A percentile compares a stretch with the other conserved stretches of the same genome.
Conservation (phyloP, 2,329 filamentous ascomycete genomes). For the Cadophora sp. region DNA sequence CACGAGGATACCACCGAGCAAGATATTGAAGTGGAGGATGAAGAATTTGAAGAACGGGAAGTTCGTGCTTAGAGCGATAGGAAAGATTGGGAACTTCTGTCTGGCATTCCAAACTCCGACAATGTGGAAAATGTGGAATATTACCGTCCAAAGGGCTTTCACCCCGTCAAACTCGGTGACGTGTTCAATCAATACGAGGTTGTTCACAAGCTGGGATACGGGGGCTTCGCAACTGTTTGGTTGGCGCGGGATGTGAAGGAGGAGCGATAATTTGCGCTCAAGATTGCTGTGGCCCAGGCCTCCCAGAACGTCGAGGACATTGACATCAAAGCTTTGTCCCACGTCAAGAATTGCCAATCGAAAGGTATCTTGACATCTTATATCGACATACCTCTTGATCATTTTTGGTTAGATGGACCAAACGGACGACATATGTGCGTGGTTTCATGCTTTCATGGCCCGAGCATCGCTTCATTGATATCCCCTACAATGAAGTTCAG, state of each 20-base stretch:
- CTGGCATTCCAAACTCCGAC: neutral
- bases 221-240: slow-evolving; percentile 55
- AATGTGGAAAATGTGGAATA: slow-evolving; percentile 27
- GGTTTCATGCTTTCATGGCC: slow-evolving; percentile 44
- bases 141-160: slow-evolving; percentile 48
- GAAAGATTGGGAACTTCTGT: neutral
- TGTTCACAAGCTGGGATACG: slow-evolving; percentile 54
- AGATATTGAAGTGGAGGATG: neutral
- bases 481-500: neutral
- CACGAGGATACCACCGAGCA: too few relatives aligned
- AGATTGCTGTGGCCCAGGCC: slow-evolving; percentile 25
- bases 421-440: slow-evolving; percentile 53
- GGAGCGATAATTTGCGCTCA: slow-evolving; percentile 28
- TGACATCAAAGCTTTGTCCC: neutral
- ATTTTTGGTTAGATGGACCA: slow-evolving; percentile 43
- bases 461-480: slow-evolving; percentile 15
- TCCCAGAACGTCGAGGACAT: neutral
- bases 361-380: too few relatives aligned
- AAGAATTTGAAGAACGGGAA: neutral
- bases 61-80: neutral
- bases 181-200: slow-evolving; percentile 51
- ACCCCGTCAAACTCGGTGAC: slow-evolving; percentile 52
- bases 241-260: slow-evolving; percentile 46
- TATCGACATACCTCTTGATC: neutral
- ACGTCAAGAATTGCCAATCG: neutral